Evolutionary conservation across 208 protist species (phyloP), one percentile per base, ranked within the genome.

Genomic region (Polymyxa betae): DNA sequence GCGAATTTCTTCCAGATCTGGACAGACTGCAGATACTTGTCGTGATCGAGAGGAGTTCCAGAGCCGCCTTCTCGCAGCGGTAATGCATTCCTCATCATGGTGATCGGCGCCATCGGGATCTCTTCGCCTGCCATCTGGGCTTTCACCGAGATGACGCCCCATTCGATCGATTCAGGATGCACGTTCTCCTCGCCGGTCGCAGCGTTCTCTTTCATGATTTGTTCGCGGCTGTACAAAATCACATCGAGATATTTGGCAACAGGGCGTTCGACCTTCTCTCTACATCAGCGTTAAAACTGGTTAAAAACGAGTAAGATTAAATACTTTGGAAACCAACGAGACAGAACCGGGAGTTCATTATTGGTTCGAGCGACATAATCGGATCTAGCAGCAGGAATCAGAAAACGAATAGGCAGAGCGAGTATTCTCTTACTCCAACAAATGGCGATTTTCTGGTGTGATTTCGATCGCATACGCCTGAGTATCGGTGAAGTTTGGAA

Each of bases 101-200:
- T 96, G 77, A 96, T 96, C 44, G 95, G 95, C 24, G 93, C 45
- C 95, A 96, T 96, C n/a, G 94, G 94, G 38, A 91, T 82, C 92
- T 96, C 95, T 40, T 89, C 91, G 68, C 92, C 77, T 5, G 88
- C 91, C 12, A 92, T 64, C 88, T 95, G 94, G 0, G 92, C 88
- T 52, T 95, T 95, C 20, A 95, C 66, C 12, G 88, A 92, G 64
- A 95, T 94, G 35, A 95, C 82, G 35, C 92, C 93, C 92, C 92
- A 95, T 41, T 92, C 90, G 88, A 77, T 82, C 0, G 49, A 49
- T 0, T 89, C 68, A 16, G 38, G 40, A 45, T 24, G 29, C n/a
- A 72, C 29, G 43, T 92, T 0, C 0, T 32, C 0, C 40, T 89
- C 87, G 60, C 88, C 89, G 16, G 87, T 72, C 29, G 0, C 45